A percentile compares a stretch with the other conserved stretches of the same genome.
Evolutionary conservation across 257 asterid species (phyloP).

Genomic region (Solanum appendiculatum): DNA sequence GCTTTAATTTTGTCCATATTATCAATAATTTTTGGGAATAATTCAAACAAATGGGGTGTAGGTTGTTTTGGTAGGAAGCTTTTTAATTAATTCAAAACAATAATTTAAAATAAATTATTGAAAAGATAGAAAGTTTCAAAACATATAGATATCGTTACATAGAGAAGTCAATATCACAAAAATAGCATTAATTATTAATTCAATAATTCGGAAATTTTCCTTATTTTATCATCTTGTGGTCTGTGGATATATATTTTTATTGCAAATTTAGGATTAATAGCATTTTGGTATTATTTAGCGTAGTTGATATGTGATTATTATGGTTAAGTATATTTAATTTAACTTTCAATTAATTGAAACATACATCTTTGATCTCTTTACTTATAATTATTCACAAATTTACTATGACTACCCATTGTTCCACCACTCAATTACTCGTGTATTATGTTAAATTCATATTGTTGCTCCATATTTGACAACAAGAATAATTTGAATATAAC

Average conservation of each 20-base stretch:
- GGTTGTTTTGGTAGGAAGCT: background rate
- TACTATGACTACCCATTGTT: background rate
- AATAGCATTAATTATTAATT: background rate
- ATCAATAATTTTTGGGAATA: constrained; percentile 1
- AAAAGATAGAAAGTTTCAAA: background rate
- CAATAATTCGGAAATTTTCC: background rate
- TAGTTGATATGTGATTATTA: background rate
- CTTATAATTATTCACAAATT: background rate
- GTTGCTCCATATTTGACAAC: background rate
- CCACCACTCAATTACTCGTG: background rate
- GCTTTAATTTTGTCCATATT: background rate
- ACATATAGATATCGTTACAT: background rate
- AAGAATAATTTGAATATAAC: background rate
- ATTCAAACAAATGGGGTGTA: constrained; percentile 3
- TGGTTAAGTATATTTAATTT: too few species aligned
- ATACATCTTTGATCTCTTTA: too few species aligned
- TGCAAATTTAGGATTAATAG: background rate
- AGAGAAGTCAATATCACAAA: background rate
- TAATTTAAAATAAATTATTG: background rate
- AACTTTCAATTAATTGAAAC: too few species aligned
- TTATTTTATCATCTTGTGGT: background rate
- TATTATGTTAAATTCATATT: background rate
- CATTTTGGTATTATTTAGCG: background rate
- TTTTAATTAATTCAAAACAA: background rate
- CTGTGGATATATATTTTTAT: background rate